Evolutionary conservation across 768 basidiomycete genomes (phyloP), one percentile per base, ranked within the genome.

Genomic region (Kwoniella dendrophila): DNA sequence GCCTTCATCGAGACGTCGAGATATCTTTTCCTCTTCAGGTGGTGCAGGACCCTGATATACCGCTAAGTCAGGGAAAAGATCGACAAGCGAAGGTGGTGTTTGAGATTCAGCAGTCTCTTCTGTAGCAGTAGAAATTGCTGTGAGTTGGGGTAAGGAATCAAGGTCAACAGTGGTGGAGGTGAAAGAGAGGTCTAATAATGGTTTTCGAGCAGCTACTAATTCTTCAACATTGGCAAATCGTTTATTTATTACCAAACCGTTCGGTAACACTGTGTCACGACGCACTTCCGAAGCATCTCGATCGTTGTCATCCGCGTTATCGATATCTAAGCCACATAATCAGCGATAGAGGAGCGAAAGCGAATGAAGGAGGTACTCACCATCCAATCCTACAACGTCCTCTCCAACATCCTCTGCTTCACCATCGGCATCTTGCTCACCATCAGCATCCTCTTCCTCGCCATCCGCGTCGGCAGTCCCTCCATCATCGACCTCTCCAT

Each of bases 21-120:
- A 83, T 85, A 74, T 87, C 89, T 69, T 91, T 85, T 67, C 85
- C 43, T 70, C 74, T 50, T 48, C 47, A 41, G 69, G 82, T 66
- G 63, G 84, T 48, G 86, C 81, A 11, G 86, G 84, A 33, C 71
- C 57, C 33, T 53, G 85, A 84, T 81, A 83, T 8, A 78, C 64
- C 0, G 69, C 69, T 11, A 95, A 83, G 58, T 96, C 95, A 0
- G 93, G 92, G 76, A 96, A 96, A 41, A 97, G 85, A 32, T 85
- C 83, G 1, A 84, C 67, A 12, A 72, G 27, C 1, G 83, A 26
- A 88, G 80, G 38, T 34, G 66, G 64, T 36, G 64, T 48, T 16
- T 51, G 34, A 16, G 60, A 30, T 30, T 68, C 64, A 32, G 43
- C 60, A 7, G 33, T 38, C 32, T 59, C 67, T 4, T 53, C 54